A percentile compares a stretch with the other conserved stretches of the same genome.
Evolutionary conservation across 495 filamentous ascomycete species (phyloP).

Genomic region (Talaromyces wortmannii): DNA sequence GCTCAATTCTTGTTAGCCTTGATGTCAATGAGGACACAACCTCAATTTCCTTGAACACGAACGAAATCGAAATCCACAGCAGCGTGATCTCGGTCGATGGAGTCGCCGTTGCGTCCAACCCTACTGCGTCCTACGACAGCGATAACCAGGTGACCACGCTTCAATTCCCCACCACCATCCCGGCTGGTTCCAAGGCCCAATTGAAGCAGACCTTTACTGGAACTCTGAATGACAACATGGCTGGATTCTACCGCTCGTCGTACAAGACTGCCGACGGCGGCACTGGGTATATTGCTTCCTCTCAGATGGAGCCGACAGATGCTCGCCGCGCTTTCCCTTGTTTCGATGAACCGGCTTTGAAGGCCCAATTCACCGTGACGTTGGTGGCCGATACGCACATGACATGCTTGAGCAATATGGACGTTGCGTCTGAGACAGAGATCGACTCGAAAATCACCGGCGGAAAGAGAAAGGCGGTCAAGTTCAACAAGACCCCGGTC

Average conservation of each 20-base stretch:
- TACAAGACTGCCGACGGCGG: constrained; percentile 50
- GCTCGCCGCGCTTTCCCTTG: constrained; percentile 61
- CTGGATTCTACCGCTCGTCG: constrained; percentile 62
- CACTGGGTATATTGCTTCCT: constrained; percentile 54
- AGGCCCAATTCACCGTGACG: constrained; percentile 60
- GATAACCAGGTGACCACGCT: constrained; percentile 54
- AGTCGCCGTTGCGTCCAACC: constrained; percentile 42
- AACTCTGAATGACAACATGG: constrained; percentile 61
- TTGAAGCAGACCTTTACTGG: constrained; percentile 56
- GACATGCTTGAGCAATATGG: constrained; percentile 66
- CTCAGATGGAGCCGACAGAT: constrained; percentile 64
- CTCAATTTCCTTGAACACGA: constrained; percentile 80
- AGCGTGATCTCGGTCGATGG: constrained; percentile 51
- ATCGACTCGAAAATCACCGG: constrained; percentile 39
- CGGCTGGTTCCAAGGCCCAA: constrained; percentile 52
- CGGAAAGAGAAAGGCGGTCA: constrained; percentile 55
- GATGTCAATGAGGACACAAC: constrained; percentile 80
- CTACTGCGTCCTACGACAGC: constrained; percentile 47
- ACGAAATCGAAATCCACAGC: constrained; percentile 78
- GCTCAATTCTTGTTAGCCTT: constrained; percentile 36
- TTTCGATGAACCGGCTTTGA: constrained; percentile 65
- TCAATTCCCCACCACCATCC: constrained; percentile 49
- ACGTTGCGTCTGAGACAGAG: constrained; percentile 50
- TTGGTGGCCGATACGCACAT: constrained; percentile 55
- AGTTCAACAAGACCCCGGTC: constrained; percentile 57